These are phyloP conservation scores for Thalassiosira hispida DNA, from an alignment of 352 stramenopile species.

Conservation along the genomic window DNA sequence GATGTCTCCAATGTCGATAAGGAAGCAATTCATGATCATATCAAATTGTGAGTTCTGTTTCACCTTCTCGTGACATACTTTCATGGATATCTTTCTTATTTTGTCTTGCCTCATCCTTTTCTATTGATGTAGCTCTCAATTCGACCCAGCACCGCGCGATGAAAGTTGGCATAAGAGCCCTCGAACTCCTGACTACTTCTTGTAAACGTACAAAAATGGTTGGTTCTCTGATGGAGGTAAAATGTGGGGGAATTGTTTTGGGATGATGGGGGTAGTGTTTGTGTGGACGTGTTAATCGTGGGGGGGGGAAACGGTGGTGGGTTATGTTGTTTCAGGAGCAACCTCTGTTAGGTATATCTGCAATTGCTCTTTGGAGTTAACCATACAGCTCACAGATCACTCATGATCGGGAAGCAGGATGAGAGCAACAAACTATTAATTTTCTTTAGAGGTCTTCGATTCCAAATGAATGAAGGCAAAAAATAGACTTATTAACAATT, in stretches of 20 bases:
- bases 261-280: background rate
- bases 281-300: background rate
- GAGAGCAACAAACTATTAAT: too few species aligned
- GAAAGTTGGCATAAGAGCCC: constrained; percentile 84
- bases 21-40: constrained; percentile 83
- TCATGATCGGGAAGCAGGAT: background rate
- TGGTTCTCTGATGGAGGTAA: constrained; percentile 7
- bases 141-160: constrained; percentile 81
- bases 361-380: background rate
- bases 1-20: constrained; percentile 74
- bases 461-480: too few species aligned
- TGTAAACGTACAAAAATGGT: constrained; percentile 54
- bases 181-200: constrained; percentile 84
- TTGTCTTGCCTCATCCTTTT: constrained; percentile 23
- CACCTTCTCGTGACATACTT: constrained; percentile 13
- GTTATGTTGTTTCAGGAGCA: constrained; percentile 2
- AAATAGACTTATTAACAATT: too few species aligned
- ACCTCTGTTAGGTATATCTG: too few species aligned
- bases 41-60: constrained; percentile 80
- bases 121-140: constrained; percentile 73
- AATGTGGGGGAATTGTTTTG: background rate
- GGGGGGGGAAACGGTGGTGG: background rate
- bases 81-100: constrained; percentile 17
- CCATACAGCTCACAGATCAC: background rate
- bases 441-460: too few species aligned